Conservation (phyloP, 73 alveolate genomes). For the Paramecium pentaurelia region DNA sequence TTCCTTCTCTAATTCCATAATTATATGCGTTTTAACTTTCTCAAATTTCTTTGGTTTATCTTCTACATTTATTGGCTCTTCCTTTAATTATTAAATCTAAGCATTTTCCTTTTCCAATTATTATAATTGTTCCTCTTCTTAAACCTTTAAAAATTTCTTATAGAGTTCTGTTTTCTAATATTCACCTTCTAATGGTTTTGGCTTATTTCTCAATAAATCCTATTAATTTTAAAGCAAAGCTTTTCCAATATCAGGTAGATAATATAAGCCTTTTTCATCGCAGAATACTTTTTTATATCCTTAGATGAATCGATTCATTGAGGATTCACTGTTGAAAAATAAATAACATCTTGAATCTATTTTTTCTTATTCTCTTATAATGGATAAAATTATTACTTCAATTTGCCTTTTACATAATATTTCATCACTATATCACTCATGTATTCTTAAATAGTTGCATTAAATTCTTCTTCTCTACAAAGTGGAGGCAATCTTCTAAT, state of each 20-base stretch:
- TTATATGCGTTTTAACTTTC: neutral
- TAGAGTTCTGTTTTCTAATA: neutral
- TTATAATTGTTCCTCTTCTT: neutral
- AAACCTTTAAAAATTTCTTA: neutral
- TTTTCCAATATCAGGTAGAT: neutral
- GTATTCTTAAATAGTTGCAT: neutral
- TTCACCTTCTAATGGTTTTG: neutral
- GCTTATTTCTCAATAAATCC: neutral
- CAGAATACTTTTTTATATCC: conserved; percentile 12
- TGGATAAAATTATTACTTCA: neutral
- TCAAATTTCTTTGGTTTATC: conserved; percentile 13
- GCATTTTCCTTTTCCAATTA: neutral
- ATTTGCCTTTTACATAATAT: conserved; percentile 23
- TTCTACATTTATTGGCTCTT: neutral
- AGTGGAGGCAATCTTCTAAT: conserved; percentile 14
- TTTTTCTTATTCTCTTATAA: neutral
- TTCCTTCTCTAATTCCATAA: neutral
- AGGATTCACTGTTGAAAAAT: neutral
- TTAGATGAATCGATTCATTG: neutral
- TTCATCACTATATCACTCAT: neutral
- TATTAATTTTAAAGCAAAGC: neutral
- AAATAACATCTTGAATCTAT: conserved; percentile 14
- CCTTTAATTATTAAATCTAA: neutral
- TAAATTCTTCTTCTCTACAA: neutral
- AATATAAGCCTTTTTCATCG: conserved; percentile 23